phyloP scores from a whole-genome alignment of 2,329 filamentous ascomycete species.

The Phialophora tarda region DNA sequence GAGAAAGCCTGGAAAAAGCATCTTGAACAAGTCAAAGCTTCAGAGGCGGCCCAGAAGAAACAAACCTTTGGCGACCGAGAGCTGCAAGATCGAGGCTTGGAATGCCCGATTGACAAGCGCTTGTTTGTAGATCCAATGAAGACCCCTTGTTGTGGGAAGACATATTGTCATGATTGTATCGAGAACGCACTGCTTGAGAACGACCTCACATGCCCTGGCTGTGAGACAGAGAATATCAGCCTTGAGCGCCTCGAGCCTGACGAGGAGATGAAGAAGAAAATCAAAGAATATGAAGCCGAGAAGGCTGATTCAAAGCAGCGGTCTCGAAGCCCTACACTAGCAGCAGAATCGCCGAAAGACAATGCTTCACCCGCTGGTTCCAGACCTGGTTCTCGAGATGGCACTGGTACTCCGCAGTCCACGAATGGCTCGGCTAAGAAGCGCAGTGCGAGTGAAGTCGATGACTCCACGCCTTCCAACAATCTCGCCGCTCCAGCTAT shows the following conservation, averaged over 20 bases:
- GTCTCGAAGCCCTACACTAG: constrained; percentile 39
- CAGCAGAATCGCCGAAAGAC: constrained; percentile 33
- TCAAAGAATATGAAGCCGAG: constrained; percentile 73
- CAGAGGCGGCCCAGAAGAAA: constrained; percentile 79
- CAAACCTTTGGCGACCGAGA: constrained; percentile 81
- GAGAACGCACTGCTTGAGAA: constrained; percentile 98
- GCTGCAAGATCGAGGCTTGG: constrained; percentile 82
- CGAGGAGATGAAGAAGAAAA: constrained; percentile 76
- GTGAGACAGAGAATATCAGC: constrained; percentile 86
- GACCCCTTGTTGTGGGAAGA: constrained; percentile 97
- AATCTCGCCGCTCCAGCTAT: constrained; percentile 44
- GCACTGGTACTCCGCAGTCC: constrained; percentile 34
- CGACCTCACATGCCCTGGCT: constrained; percentile 94
- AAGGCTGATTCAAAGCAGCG: constrained; percentile 52
- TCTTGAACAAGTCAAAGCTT: constrained; percentile 86
- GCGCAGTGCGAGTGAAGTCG: constrained; percentile 72
- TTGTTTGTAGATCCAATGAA: constrained; percentile 99
- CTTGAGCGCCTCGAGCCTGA: constrained; percentile 89
- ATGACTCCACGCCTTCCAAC: constrained; percentile 64
- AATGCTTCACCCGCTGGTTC: constrained; percentile 23
- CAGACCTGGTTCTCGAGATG: constrained; percentile 34
- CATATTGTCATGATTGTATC: constrained; percentile 99
- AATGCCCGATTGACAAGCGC: constrained; percentile 95
- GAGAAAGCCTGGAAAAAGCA: constrained; percentile 96
- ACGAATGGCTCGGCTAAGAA: constrained; percentile 66